A percentile compares a stretch with the other conserved stretches of the same genome.
These are phyloP conservation scores for Leonotis leonurus DNA, from an alignment of 257 asterid species.

Conservation along the genomic window DNA sequence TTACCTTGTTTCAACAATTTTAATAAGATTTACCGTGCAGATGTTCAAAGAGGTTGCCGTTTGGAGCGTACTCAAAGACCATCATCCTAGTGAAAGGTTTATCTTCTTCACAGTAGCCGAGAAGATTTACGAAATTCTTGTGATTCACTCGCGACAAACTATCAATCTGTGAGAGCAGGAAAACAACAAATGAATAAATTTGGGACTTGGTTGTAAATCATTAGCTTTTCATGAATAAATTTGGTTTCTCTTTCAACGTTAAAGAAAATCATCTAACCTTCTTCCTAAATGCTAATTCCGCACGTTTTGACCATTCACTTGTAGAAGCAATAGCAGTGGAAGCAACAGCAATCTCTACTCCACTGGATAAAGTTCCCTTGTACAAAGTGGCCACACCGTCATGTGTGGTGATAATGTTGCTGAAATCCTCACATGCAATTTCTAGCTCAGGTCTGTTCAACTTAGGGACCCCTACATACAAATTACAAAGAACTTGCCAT, in stretches of 20 bases:
- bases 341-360: slow-evolving; percentile 86
- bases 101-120: slow-evolving; percentile 91
- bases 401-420: slow-evolving; percentile 50
- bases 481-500: slow-evolving; percentile 1
- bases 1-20: not conserved
- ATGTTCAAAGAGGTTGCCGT: slow-evolving; percentile 83
- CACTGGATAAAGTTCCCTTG: slow-evolving; percentile 90
- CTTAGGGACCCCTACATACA: slow-evolving; percentile 81
- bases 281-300: slow-evolving; percentile 69
- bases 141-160: slow-evolving; percentile 79
- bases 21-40: slow-evolving; percentile 54
- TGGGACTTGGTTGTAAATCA: not conserved
- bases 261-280: slow-evolving; percentile 41
- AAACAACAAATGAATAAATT: slow-evolving; percentile 1
- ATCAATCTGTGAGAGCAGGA: slow-evolving; percentile 44
- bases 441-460: slow-evolving; percentile 76
- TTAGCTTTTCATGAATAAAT: not conserved
- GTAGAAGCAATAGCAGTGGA: slow-evolving; percentile 53
- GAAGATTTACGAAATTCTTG: slow-evolving; percentile 78
- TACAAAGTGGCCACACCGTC: slow-evolving; percentile 56
- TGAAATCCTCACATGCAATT: slow-evolving; percentile 92
- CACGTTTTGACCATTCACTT: slow-evolving; percentile 63
- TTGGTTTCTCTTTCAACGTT: not conserved
- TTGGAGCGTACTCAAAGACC: slow-evolving; percentile 97
- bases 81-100: slow-evolving; percentile 88